Conservation (phyloP, 768 basidiomycete species). For the Russula earlei region DNA sequence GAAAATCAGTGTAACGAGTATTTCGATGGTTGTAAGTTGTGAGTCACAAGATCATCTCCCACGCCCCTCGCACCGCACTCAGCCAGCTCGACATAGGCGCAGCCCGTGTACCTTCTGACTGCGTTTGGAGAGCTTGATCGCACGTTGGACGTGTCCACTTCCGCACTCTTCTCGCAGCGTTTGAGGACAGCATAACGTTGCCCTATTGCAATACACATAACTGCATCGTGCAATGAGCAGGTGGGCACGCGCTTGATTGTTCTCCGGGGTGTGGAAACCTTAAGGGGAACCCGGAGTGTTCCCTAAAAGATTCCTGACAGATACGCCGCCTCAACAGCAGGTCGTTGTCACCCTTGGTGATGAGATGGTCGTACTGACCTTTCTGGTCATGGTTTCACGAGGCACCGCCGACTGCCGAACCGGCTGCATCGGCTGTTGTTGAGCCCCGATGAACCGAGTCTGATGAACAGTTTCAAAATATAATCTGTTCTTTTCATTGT, state of each 20-base stretch:
- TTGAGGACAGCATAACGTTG: not conserved
- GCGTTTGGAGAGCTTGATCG: not conserved
- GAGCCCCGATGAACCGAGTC: not conserved
- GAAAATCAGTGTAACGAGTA: not conserved
- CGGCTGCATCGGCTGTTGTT: not conserved
- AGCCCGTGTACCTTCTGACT: not conserved
- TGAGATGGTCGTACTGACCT: slow-evolving; percentile 1
- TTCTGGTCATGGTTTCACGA: slow-evolving; percentile 1
- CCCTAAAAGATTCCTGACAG: not conserved
- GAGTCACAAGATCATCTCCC: not conserved
- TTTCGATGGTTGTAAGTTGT: not conserved
- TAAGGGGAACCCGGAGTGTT: slow-evolving; percentile 1
- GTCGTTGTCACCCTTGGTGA: slow-evolving; percentile 12
- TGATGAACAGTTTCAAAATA: not conserved
- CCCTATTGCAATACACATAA: not conserved
- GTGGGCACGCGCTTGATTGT: not conserved
- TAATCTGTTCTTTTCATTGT: not conserved
- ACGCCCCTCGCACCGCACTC: not conserved
- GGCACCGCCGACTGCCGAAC: slow-evolving; percentile 7
- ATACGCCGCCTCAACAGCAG: slow-evolving; percentile 2
- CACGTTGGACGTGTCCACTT: not conserved
- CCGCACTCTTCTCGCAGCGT: not conserved
- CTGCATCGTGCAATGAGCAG: not conserved
- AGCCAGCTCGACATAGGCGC: not conserved
- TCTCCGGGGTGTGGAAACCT: not conserved